Base-by-base conservation (phyloP, 768 basidiomycete genomes). In the Suillus variegatus region DNA sequence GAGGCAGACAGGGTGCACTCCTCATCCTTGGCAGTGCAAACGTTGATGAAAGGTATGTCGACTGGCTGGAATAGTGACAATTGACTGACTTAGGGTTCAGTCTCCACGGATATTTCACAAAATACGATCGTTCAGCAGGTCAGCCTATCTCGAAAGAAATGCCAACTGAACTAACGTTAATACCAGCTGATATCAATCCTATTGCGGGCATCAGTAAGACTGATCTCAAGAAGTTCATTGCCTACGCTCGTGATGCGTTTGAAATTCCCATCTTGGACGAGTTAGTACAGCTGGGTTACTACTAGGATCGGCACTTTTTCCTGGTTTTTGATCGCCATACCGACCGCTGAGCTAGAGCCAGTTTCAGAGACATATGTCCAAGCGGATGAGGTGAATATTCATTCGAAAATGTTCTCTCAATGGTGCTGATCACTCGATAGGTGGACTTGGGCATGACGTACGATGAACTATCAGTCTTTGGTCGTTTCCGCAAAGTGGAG, bases 401-500 rank as follows among this genome's bases (percentile, higher is more conserved):
- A 20, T 13, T 28, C 7, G 38, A 51, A n/a, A 44, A 25, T 20
- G 51, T 61, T 36, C 47, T 58, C 36, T 38, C 43, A 28, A 43
- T 22, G 22, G 56, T 52, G 3, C 63, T 71, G 36, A 61, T 46
- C 55, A 58, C 55, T 57, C 57, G 25, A 61, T 47, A 94, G 94
- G 94, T 86, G 20, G 97, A 99, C 72, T 98, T 99, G 97, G 97
- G 97, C 10, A 99, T 99, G 97, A 97, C 97, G 0, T 99, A 98
- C 72, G 92, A 98, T 70, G 97, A 99, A 70, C 83, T 99, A 22
- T 96, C 94, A 13, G 87, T 94, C 22, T 97, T 95, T 70, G 97
- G 97, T 32, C 84, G 96, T 35, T 83, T 99, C 32, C 88, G 97
- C 61, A 99, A 99, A 78, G 86, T 97, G 47, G 95, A 97, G 72